A percentile compares a stretch with the other conserved stretches of the same genome.
Evolutionary conservation across 2,329 filamentous ascomycete genomes (phyloP).

Genomic region (Diplodia scrobiculata): DNA sequence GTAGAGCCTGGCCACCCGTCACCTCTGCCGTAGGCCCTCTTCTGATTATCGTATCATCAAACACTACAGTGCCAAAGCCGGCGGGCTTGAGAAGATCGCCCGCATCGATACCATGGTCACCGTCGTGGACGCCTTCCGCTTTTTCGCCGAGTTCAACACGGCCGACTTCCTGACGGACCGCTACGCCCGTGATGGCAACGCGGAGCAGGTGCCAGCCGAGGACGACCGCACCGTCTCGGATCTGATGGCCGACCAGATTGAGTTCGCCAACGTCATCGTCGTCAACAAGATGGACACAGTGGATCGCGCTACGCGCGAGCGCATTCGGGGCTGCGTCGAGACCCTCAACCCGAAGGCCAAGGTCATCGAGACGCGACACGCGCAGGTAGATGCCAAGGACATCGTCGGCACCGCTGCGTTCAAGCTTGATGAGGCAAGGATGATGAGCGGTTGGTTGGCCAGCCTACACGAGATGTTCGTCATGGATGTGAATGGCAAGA

Average conservation of each 20-base stretch:
- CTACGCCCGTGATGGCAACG: constrained; percentile 52
- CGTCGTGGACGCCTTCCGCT: constrained; percentile 71
- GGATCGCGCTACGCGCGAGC: constrained; percentile 47
- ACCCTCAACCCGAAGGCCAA: constrained; percentile 68
- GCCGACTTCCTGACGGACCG: constrained; percentile 67
- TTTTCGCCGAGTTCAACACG: constrained; percentile 72
- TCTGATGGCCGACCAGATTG: constrained; percentile 75
- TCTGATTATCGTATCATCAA: background rate
- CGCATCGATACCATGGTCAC: constrained; percentile 71
- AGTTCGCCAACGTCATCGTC: constrained; percentile 73
- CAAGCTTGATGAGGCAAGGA: constrained; percentile 64
- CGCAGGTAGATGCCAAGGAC: constrained; percentile 62
- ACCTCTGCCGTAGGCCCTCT: background rate
- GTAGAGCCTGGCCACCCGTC: background rate
- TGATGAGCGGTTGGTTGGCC: constrained; percentile 69
- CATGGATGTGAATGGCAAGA: constrained; percentile 55
- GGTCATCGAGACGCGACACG: constrained; percentile 62
- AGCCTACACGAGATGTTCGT: constrained; percentile 69
- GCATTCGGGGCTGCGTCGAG: constrained; percentile 58
- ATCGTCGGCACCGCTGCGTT: constrained; percentile 69
- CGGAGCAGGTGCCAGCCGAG: constrained; percentile 60
- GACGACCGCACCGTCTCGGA: constrained; percentile 75
- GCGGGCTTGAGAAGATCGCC: constrained; percentile 67
- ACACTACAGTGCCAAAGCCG: constrained; percentile 52
- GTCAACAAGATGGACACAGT: constrained; percentile 71